Conservation (phyloP, 2,329 filamentous ascomycete species). For the Microdochium paspali region DNA sequence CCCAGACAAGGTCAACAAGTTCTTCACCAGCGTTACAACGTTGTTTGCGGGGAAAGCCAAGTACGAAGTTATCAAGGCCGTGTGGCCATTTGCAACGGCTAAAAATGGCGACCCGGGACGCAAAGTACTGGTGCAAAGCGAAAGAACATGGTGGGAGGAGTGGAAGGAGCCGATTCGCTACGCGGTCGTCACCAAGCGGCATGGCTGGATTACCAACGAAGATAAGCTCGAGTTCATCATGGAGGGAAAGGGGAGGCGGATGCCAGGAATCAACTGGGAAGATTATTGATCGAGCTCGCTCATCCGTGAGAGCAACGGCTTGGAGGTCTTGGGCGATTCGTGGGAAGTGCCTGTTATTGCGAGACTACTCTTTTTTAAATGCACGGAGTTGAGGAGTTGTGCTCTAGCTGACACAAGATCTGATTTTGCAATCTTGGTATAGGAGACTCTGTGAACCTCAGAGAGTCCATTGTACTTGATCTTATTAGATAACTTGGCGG, state of each 20-base stretch:
- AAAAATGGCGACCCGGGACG: constrained; percentile 32
- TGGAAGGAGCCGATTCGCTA: constrained; percentile 36
- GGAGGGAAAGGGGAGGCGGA: constrained; percentile 31
- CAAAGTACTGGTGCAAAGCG: constrained; percentile 40
- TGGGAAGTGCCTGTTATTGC: too few relatives aligned
- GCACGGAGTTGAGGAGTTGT: too few relatives aligned
- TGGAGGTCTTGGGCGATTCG: too few relatives aligned
- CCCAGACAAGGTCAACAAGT: constrained; percentile 42
- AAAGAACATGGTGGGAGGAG: constrained; percentile 46
- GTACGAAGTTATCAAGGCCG: constrained; percentile 45
- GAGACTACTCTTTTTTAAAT: too few relatives aligned
- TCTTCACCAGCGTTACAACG: constrained; percentile 41
- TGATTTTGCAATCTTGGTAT: too few relatives aligned
- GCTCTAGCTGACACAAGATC: too few relatives aligned
- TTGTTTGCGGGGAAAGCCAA: constrained; percentile 42
- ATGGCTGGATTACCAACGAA: constrained; percentile 40
- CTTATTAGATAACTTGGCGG: too few relatives aligned
- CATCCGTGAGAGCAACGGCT: neutral
- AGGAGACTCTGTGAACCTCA: too few relatives aligned
- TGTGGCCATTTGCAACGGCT: constrained; percentile 48
- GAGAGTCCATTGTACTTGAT: too few relatives aligned
- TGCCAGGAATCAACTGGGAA: constrained; percentile 32
- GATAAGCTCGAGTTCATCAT: constrained; percentile 44
- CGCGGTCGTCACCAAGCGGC: constrained; percentile 23
- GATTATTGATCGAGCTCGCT: constrained; percentile 15